Base-by-base conservation (phyloP, 129 eudicot genomes). In the Kitagawia praeruptora region DNA sequence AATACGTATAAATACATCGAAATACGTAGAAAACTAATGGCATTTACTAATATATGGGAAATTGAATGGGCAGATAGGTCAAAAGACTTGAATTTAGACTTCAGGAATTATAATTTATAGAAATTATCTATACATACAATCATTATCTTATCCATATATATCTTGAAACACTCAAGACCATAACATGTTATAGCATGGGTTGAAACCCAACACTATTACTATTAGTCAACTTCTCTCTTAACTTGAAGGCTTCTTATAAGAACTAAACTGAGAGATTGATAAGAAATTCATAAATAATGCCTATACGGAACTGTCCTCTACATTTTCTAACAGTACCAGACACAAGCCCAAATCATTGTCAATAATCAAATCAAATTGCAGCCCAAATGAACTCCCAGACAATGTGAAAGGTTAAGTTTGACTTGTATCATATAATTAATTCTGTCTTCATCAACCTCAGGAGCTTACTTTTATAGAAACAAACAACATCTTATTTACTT, bases 341-440 rank as follows among this genome's bases (percentile, higher is more conserved):
- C 66, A 56, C 28, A 64, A 67, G 21, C 73, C 23, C 41, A 27
- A 12, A 12, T 67, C 21, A 31, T 31, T 66, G 71, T 28, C 15
- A 63, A n/a, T 63, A 25, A 63, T 25, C 70, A 63, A 63, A 64
- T 44, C 8, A 64, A 27, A 28, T 11, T 27, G 18, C 13, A 13
- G 72, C 39, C 75, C 46, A 19, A 37, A 70, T 9, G 13, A 39
- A 70, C 75, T 70, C 47, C 6, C 47, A 1, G 25, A 37, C 75
- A 15, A 16, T 38, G 75, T 70, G 75, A 70, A 70, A 70, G 75
- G 75, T 70, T 70, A 70, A 34, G 75, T 70, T 70, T 70, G 73
- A 67, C 73, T 67, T 31, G 42, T 27, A 31, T 67, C 73, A 67
- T 67, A 67, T 15, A 12, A 31, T 31, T 0, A 31, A 15, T 38